These are phyloP conservation scores for Erigeron philadelphicus DNA, from an alignment of 140 eudicot species.

Conservation along the genomic window DNA sequence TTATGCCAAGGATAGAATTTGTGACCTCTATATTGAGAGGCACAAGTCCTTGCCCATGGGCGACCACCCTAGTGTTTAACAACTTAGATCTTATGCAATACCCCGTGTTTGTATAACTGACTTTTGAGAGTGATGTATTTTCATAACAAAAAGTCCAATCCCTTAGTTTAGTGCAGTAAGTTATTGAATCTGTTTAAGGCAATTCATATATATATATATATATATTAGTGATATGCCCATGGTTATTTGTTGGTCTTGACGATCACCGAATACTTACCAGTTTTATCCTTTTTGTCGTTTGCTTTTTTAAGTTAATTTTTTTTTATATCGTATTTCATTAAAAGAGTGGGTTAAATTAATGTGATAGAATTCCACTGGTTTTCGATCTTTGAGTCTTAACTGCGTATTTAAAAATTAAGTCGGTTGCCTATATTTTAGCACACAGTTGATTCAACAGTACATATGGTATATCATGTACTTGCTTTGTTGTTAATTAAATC, in stretches of 20 bases:
- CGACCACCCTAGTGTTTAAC: neutral
- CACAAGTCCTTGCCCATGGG: too few relatives aligned
- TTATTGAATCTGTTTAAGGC: neutral
- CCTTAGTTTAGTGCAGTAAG: neutral
- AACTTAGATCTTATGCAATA: neutral
- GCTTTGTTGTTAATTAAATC: constrained; percentile 2
- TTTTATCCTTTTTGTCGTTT: neutral
- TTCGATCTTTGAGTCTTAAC: neutral
- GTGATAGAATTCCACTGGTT: neutral
- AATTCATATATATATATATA: neutral
- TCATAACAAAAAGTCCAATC: neutral
- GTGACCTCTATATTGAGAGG: too few relatives aligned
- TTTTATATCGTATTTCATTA: neutral
- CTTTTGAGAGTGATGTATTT: neutral
- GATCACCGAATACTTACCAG: constrained; percentile 12
- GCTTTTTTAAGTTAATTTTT: neutral
- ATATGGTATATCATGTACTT: constrained; percentile 20
- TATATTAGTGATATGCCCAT: neutral
- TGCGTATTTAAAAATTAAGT: neutral
- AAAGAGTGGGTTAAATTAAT: neutral
- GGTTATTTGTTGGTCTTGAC: constrained; percentile 1
- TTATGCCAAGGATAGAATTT: too few relatives aligned
- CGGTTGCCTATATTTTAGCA: neutral
- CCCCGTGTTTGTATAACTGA: neutral
- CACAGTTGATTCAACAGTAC: constrained; percentile 3